Evolutionary conservation across 2,329 filamentous ascomycete genomes (phyloP).

Genomic region (Lecanosticta acicola): DNA sequence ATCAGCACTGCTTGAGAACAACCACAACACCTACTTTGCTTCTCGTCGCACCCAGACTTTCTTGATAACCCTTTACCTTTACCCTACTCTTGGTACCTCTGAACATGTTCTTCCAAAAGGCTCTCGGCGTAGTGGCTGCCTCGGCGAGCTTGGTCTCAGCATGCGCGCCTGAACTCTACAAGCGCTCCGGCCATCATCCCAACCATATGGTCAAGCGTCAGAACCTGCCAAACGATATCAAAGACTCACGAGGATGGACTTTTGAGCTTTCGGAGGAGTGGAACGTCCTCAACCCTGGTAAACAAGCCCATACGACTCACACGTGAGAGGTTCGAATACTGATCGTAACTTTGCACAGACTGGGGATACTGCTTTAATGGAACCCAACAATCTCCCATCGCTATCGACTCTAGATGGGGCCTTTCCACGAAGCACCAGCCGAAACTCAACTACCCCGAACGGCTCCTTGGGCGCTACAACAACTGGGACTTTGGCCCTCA

Average conservation of each 20-base stretch:
- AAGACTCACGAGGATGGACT: conserved; percentile 12
- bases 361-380: conserved; percentile 16
- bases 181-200: conserved; percentile 11
- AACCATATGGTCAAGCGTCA: conserved; percentile 10
- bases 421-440: conserved; percentile 2
- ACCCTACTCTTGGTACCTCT: background rate
- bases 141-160: conserved; percentile 9
- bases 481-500: conserved; percentile 49
- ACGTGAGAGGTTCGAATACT: background rate
- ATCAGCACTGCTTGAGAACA: background rate
- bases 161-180: conserved; percentile 15
- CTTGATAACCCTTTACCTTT: background rate
- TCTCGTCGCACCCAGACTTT: background rate
- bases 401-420: conserved; percentile 2
- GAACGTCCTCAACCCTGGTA: conserved; percentile 13
- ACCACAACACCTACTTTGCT: background rate
- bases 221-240: conserved; percentile 6
- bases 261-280: conserved; percentile 16
- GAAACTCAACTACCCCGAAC: conserved; percentile 30
- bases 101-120: background rate
- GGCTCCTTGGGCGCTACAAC: conserved; percentile 38
- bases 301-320: background rate
- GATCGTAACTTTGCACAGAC: conserved; percentile 1
- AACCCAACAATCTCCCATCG: conserved; percentile 13
- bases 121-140: conserved; percentile 7